Evolutionary conservation across 177 flowering plant species (phyloP), one percentile per base, ranked within the genome.

Genomic region (Vitis hybrid): DNA sequence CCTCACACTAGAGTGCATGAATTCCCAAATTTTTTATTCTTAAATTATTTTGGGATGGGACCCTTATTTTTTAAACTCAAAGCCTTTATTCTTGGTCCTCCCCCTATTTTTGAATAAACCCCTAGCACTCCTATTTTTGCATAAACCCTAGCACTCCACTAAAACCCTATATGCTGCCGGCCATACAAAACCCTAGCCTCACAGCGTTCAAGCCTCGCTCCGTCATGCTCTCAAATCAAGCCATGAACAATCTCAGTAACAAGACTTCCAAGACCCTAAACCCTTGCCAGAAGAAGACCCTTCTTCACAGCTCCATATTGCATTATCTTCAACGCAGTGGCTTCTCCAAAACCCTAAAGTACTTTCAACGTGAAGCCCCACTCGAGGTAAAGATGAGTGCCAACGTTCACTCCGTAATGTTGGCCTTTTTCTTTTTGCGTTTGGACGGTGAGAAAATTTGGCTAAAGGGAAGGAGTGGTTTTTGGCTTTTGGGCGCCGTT

Each of bases 141-240:
- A 27, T 6, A 40, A 40, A 40, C 46, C 8, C 46, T 40, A 40
- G 46, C 8, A 0, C 46, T 40, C 46, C 46, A 0, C 73, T 63
- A 48, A 55, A 54, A 32, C 73, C 57, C 73, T 59, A 32, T 11
- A 11, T 59, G 27, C 51, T 18, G 30, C 12, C 11, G 6, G 11
- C 3, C 49, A 54, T 27, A 10, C 6, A 59, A 50, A 71, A 24
- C 69, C 64, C 79, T 21, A 58, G 62, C 9, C 66, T 85, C 9
- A 30, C 80, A 30, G 76, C 79, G 2, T 75, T 84, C 11, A 82
- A 73, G 84, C 93, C 92, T 70, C 90, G 90, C 65, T 88, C 85
- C 59, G 79, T 87, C 13, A 56, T 76, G 27, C 86, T 83, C 8
- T 59, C 73, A 2, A 75, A 71, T 15, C 70, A 66, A n/a, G 71